A percentile compares a stretch with the other conserved stretches of the same genome.
These are phyloP conservation scores for Colletotrichum liriopes DNA, from an alignment of 2,329 filamentous ascomycete genomes.

Conservation along the genomic window DNA sequence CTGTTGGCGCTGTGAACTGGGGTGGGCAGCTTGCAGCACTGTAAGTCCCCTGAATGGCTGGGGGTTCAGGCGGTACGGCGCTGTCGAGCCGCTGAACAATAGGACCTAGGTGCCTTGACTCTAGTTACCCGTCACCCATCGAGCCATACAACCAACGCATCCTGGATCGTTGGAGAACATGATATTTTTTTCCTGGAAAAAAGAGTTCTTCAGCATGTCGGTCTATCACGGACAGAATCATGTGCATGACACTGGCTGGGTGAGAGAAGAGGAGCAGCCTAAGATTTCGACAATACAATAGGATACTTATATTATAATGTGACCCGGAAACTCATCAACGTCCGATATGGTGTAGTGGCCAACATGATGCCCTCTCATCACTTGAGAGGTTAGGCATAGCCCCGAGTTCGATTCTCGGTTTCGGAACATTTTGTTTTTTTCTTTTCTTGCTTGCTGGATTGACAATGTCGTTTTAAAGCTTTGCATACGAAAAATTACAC, in stretches of 20 bases:
- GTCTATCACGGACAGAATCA: too few species aligned
- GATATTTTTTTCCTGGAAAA: too few species aligned
- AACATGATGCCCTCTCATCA: constrained; percentile 41
- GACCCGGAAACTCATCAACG: background rate
- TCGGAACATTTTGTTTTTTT: constrained; percentile 22
- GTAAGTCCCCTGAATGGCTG: background rate
- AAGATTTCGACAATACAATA: accelerated
- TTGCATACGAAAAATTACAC: background rate
- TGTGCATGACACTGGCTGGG: background rate
- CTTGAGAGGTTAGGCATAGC: constrained; percentile 37
- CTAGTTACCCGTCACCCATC: background rate
- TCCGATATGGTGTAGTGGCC: constrained; percentile 43
- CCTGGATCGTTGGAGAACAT: background rate
- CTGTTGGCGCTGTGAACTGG: background rate
- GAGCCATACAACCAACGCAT: background rate
- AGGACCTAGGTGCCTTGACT: background rate
- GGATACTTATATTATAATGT: background rate
- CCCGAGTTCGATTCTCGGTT: constrained; percentile 24
- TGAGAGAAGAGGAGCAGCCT: too few species aligned
- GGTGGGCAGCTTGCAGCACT: background rate
- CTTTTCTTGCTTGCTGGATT: background rate
- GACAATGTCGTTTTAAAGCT: background rate
- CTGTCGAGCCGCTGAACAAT: background rate
- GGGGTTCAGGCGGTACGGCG: background rate
- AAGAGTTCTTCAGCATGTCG: too few species aligned